Evolutionary conservation across 116 monocot species (phyloP).

Genomic region (Phalaenopsis hybrid): DNA sequence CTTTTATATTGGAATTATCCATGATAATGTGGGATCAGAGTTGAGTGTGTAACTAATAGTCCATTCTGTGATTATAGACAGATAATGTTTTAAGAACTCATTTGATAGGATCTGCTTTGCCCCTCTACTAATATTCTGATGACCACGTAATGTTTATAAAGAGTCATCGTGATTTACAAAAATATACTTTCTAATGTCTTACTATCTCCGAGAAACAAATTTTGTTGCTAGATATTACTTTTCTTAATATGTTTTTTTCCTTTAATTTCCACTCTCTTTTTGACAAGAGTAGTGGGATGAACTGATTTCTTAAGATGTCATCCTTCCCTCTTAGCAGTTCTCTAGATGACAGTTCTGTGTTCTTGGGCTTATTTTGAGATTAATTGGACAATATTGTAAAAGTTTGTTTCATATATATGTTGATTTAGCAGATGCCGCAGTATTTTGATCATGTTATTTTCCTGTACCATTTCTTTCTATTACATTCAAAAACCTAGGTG

Average conservation of each 20-base stretch:
- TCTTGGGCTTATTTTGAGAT: neutral
- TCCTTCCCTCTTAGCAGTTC: neutral
- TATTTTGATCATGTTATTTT: neutral
- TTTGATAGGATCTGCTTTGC: too few relatives aligned
- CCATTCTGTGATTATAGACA: neutral
- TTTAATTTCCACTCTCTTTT: neutral
- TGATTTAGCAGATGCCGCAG: neutral
- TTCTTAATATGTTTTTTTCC: neutral
- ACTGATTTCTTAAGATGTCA: neutral
- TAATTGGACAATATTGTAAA: neutral
- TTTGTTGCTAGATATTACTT: neutral
- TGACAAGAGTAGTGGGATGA: neutral
- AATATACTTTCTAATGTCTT: neutral
- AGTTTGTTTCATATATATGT: neutral
- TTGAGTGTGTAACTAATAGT: neutral
- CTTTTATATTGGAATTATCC: neutral
- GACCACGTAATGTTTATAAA: neutral
- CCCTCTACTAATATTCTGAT: neutral
- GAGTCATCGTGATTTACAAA: neutral
- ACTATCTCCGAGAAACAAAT: neutral
- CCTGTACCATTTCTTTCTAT: neutral
- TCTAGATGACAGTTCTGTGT: neutral
- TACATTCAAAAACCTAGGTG: neutral
- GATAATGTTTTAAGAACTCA: too few relatives aligned
- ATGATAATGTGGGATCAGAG: neutral